Percentiles rank a stretch among this genome's conserved stretches.
These are phyloP conservation scores for Zizania palustris DNA, from an alignment of 202 grass and related monocot species.

Conservation along the genomic window DNA sequence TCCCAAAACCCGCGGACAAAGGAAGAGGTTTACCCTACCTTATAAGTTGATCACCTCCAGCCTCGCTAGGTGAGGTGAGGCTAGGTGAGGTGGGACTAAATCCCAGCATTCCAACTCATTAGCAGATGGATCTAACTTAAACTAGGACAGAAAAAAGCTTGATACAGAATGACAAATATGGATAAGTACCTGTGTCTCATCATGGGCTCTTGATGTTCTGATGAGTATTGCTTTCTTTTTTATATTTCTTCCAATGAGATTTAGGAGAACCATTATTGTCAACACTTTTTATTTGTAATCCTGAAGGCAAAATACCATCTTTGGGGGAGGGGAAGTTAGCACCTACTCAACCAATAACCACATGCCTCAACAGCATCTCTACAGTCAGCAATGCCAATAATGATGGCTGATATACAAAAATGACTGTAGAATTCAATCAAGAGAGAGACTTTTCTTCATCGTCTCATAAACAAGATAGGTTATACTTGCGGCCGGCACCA, in stretches of 20 bases:
- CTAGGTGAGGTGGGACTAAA: no score
- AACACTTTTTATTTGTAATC: constrained; percentile 33
- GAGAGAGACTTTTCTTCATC: constrained; percentile 83
- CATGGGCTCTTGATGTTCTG: constrained; percentile 38
- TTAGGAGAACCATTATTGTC: constrained; percentile 29
- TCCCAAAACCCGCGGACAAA: no score
- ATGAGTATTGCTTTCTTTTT: constrained; percentile 22
- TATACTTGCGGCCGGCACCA: constrained; percentile 85
- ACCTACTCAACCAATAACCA: constrained; percentile 53
- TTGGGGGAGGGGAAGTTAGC: constrained; percentile 30
- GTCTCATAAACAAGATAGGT: constrained; percentile 90
- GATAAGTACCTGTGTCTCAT: constrained; percentile 37
- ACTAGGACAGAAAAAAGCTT: neutral
- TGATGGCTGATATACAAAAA: constrained; percentile 41
- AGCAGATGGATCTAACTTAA: neutral
- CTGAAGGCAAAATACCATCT: constrained; percentile 44
- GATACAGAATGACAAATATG: neutral
- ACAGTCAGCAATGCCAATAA: constrained; percentile 52
- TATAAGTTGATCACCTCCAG: no score
- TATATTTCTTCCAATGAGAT: constrained; percentile 44
- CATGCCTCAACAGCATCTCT: constrained; percentile 54
- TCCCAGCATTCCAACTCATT: neutral
- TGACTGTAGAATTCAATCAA: constrained; percentile 49
- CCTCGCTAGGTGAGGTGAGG: no score
- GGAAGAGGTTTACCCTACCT: no score